Conservation (phyloP, 139 green algal species). For the Tetradesmus lagerheimii region DNA sequence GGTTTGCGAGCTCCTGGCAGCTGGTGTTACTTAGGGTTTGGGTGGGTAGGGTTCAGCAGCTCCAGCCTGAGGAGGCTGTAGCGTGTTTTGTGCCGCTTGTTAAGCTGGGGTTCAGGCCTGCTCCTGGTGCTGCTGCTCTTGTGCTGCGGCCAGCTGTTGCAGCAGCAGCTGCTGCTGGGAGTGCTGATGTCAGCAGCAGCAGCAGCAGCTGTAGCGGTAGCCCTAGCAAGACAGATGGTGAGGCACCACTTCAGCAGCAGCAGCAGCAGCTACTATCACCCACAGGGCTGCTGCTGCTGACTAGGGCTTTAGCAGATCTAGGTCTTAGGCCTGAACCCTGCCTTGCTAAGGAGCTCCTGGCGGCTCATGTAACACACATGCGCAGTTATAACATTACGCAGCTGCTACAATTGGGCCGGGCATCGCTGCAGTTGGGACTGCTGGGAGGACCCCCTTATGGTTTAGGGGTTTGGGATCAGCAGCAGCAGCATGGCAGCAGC, state of each 20-base stretch:
- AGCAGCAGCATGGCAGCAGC: not conserved
- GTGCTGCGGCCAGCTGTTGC: slow-evolving; percentile 26
- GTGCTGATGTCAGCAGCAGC: not conserved
- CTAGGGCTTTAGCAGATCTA: not conserved
- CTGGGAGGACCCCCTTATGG: not conserved
- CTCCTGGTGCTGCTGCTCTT: slow-evolving; percentile 23
- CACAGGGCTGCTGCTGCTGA: not conserved
- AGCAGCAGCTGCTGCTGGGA: slow-evolving; percentile 15
- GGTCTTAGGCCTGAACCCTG: not conserved
- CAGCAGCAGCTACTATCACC: slow-evolving; percentile 2
- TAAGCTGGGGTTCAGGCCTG: slow-evolving; percentile 32
- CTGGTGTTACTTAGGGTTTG: slow-evolving; percentile 20
- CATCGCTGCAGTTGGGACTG: not conserved
- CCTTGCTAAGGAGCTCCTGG: not conserved
- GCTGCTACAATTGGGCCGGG: not conserved
- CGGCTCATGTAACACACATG: not conserved
- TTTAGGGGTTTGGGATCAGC: not conserved
- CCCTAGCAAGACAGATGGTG: too few relatives aligned
- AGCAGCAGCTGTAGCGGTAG: not conserved
- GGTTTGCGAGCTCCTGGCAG: slow-evolving; percentile 1
- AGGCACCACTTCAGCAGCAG: not conserved
- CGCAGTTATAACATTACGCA: not conserved
- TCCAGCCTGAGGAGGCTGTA: slow-evolving; percentile 15
- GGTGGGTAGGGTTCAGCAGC: slow-evolving; percentile 34
- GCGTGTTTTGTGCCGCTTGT: slow-evolving; percentile 18